Base-by-base conservation (phyloP, 78 protist genomes). In the Guillardia theta region DNA sequence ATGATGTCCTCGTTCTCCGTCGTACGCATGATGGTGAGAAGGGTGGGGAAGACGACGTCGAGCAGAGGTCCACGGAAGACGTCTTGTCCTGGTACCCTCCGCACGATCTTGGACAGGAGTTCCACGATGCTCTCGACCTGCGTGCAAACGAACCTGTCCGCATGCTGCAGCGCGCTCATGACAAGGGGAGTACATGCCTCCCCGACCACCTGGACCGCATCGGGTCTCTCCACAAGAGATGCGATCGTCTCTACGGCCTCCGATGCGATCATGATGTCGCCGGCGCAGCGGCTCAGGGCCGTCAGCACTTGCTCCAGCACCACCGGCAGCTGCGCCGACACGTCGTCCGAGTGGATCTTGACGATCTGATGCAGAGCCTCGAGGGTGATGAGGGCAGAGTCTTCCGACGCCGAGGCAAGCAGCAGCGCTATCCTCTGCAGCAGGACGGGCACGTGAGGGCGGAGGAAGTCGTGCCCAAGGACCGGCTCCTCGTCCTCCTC, bases 401-500 rank as follows among this genome's bases (percentile, higher is more conserved):
- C 78, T 33, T 64, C 78, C 33, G 33, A 30, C 33, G 33, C 15
- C 39, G 78, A 4, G 39, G 78, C 21, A 15, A 64, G 78, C 33
- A 64, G 78, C 6, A 33, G 12, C 15, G 78, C 22, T 15, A 64
- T 64, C 12, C 22, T 10, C 78, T 64, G 78, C 33, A 64, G 12
- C 78, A 64, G 78, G 46, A 24, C 12, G n/a, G 83, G 83, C 83
- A 70, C 83, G 83, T 70, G 83, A 36, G 83, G 83, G 46, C 83
- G 3, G 41, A 70, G 83, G 22, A 70, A 70, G 21, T 58, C 70
- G 39, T 58, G 70, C 10, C 10, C 10, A 19, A 50, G 58, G 30
- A 50, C 58, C 10, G 58, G 58, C 58, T 15, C 30, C 15, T 50
- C 70, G 4, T 30, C 70, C 27, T 58, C 70, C 1, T 30, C 70